Percentiles rank a stretch among this genome's conserved stretches.
phyloP scores from a whole-genome alignment of 768 basidiomycete species.

The Mycena olivaceomarginata region DNA sequence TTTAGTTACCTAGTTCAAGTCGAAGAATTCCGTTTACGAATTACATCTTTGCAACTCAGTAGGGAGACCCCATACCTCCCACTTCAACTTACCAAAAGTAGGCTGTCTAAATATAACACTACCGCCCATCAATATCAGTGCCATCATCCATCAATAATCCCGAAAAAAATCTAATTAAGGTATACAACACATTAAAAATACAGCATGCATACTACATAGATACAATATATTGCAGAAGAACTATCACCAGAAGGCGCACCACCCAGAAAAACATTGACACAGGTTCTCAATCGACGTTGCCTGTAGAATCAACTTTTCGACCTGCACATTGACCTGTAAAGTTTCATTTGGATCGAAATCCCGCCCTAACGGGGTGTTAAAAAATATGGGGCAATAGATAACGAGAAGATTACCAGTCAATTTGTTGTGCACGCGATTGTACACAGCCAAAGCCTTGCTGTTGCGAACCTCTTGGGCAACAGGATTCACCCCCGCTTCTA shows the following conservation, averaged over 20 bases:
- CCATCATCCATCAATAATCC: neutral
- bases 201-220: slow-evolving; percentile 34
- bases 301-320: slow-evolving; percentile 94
- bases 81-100: neutral
- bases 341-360: slow-evolving; percentile 93
- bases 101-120: slow-evolving; percentile 6
- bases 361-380: slow-evolving; percentile 71
- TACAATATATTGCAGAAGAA: slow-evolving; percentile 32
- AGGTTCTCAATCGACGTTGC: slow-evolving; percentile 96
- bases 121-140: slow-evolving; percentile 13
- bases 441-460: slow-evolving; percentile 91
- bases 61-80: no score
- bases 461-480: slow-evolving; percentile 92
- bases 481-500: slow-evolving; percentile 69
- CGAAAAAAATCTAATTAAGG: neutral
- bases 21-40: no score
- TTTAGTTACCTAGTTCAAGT: no score
- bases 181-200: slow-evolving; percentile 39
- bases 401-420: slow-evolving; percentile 80
- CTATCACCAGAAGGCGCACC: slow-evolving; percentile 88
- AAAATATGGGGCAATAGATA: neutral
- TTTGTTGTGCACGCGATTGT: slow-evolving; percentile 96
- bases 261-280: slow-evolving; percentile 97
- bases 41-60: no score
- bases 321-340: slow-evolving; percentile 88